Conservation (phyloP, 768 basidiomycete species). For the Rhizopogon vesiculosus region DNA sequence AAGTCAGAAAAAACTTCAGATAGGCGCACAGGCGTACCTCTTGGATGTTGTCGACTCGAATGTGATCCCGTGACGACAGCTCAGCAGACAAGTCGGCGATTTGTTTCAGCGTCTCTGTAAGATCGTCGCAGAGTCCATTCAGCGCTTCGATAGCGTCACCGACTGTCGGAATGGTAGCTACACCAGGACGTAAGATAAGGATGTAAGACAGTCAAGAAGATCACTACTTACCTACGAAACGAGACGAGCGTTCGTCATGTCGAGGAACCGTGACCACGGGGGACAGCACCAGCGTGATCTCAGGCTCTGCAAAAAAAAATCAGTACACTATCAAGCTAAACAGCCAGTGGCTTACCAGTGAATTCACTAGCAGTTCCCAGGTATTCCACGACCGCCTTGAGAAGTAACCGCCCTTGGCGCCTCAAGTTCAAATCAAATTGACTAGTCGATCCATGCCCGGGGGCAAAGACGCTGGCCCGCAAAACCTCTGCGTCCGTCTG, state of each 20-base stretch:
- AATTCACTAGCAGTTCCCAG: constrained; percentile 70
- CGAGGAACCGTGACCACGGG: constrained; percentile 56
- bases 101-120: constrained; percentile 58
- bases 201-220: background rate
- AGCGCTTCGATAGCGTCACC: constrained; percentile 70
- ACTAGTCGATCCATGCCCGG: constrained; percentile 48
- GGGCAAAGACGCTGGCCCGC: constrained; percentile 47
- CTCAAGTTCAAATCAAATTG: constrained; percentile 58
- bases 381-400: constrained; percentile 61
- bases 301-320: constrained; percentile 45
- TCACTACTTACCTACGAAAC: constrained; percentile 49
- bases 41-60: constrained; percentile 64
- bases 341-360: constrained; percentile 39
- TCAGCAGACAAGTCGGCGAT: constrained; percentile 67
- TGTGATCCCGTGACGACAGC: constrained; percentile 65
- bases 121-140: constrained; percentile 55
- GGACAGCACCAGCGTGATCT: constrained; percentile 67
- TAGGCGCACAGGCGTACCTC: constrained; percentile 42
- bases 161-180: constrained; percentile 73
- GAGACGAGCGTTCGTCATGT: constrained; percentile 52
- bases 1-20: background rate
- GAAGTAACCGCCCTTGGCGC: constrained; percentile 51
- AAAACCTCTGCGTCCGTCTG: constrained; percentile 62
- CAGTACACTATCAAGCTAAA: background rate
- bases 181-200: background rate